Percentiles rank a stretch among this genome's conserved stretches.
Evolutionary conservation across 2,329 filamentous ascomycete species (phyloP).

Genomic region (Aureobasidium sp.): DNA sequence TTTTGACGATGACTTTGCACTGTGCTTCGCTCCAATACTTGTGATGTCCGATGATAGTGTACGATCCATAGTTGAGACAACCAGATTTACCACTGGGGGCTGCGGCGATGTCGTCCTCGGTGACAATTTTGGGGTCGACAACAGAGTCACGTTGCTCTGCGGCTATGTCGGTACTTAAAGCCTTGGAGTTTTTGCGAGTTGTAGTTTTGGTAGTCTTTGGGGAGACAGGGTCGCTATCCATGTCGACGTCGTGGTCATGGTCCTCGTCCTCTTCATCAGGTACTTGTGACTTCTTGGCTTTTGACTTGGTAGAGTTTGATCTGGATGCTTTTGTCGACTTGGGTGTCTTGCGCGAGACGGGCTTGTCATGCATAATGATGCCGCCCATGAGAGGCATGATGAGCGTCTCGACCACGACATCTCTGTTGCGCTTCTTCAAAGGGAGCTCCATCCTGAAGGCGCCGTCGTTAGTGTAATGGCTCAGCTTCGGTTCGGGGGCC

Average conservation of each 20-base stretch:
- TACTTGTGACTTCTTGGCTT: background rate
- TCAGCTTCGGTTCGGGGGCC: background rate
- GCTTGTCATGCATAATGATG: background rate
- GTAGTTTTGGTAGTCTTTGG: background rate
- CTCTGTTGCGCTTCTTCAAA: background rate
- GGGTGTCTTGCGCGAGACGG: background rate
- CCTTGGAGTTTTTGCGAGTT: background rate
- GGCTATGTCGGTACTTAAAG: background rate
- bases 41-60: constrained; percentile 15
- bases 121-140: background rate
- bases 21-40: constrained; percentile 13
- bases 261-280: background rate
- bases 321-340: background rate
- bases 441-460: background rate
- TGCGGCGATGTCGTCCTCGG: background rate
- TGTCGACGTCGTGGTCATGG: background rate
- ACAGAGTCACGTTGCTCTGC: background rate
- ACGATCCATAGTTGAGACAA: constrained; percentile 4
- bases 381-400: constrained; percentile 2
- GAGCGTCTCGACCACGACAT: background rate
- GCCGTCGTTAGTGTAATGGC: background rate
- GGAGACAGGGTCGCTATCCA: background rate
- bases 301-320: background rate
- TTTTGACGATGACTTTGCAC: constrained; percentile 9
- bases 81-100: constrained; percentile 8